Base-by-base conservation (phyloP, 768 basidiomycete genomes). In the Leccinum broughii region DNA sequence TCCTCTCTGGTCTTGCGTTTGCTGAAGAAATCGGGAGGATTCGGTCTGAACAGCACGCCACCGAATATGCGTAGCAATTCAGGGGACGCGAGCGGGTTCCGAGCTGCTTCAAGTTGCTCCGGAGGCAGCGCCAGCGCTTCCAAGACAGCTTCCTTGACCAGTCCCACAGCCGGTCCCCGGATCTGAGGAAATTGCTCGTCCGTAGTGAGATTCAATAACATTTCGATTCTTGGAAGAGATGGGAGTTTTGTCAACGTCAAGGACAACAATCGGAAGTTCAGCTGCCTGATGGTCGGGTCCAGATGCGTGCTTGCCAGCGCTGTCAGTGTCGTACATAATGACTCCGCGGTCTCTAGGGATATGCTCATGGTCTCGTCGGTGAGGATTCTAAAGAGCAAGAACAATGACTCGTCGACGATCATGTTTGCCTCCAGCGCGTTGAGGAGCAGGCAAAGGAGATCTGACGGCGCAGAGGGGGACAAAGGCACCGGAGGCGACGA, bases 101-200 rank as follows among this genome's bases (percentile, higher is more conserved):
- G 65, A 35, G 59, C 44, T 48, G 62, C 62, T 3, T 32, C 9
- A 32, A 32, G 30, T 32, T 44, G 55, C 28, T 55, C 48, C 4
- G 63, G 17, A 6, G 70, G 66, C 11, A 75, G 63, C 9, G 81
- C 62, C 2, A 82, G 71, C 0, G 79, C 82, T 53, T 87, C 81
- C 11, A 92, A 70, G 1, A 86, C 74, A 1, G 84, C 82, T 54
- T 92, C 88, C 68, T 87, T 89, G 1, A 90, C 78, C 2, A 92
- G 76, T 0, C 87, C 86, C 0, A 92, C 78, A 0, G 87, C 82
- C 1, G 89, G 87, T 0, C 85, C 83, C 9, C 85, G 80, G 80
- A 92, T 88, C 66, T 88, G 86, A 0, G 86, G 86, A 51, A 82
- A 81, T 15, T 82, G 75, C 6, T 72, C 70, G 58, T 84, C 77